phyloP scores from a whole-genome alignment of 345 rosid genomes.

The Acer negundo region DNA sequence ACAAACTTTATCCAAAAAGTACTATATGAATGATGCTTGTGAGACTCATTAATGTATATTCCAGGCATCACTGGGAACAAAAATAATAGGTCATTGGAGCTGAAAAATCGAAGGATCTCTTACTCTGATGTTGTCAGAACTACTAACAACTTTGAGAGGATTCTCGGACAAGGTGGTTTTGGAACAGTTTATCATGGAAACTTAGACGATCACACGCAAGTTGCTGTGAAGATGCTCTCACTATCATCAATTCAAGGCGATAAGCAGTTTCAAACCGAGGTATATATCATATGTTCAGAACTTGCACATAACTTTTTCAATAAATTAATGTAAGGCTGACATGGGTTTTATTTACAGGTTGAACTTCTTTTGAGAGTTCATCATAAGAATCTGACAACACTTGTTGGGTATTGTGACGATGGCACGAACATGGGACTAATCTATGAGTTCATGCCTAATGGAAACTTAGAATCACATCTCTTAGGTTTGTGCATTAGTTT shows the following conservation, averaged over 20 bases:
- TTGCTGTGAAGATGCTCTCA: constrained; percentile 35
- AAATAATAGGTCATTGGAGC: too few species aligned
- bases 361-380: constrained; percentile 49
- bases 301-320: background rate
- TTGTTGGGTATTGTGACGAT: constrained; percentile 48
- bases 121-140: too few species aligned
- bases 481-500: constrained; percentile 8
- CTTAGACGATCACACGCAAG: background rate
- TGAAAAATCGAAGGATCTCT: too few species aligned
- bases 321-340: background rate
- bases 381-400: constrained; percentile 49
- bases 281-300: background rate
- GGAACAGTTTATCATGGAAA: constrained; percentile 53
- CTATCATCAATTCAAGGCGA: constrained; percentile 20
- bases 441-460: constrained; percentile 18
- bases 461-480: constrained; percentile 13
- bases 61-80: too few species aligned
- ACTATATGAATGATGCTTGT: too few species aligned
- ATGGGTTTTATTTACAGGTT: background rate
- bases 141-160: constrained; percentile 2
- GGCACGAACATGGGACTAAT: constrained; percentile 16
- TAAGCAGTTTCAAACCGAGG: constrained; percentile 28
- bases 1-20: too few species aligned
- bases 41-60: too few species aligned
- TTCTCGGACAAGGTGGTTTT: constrained; percentile 64